Conservation (phyloP, 192 early-diverging fungal genomes). For the Linnemannia exigua region DNA sequence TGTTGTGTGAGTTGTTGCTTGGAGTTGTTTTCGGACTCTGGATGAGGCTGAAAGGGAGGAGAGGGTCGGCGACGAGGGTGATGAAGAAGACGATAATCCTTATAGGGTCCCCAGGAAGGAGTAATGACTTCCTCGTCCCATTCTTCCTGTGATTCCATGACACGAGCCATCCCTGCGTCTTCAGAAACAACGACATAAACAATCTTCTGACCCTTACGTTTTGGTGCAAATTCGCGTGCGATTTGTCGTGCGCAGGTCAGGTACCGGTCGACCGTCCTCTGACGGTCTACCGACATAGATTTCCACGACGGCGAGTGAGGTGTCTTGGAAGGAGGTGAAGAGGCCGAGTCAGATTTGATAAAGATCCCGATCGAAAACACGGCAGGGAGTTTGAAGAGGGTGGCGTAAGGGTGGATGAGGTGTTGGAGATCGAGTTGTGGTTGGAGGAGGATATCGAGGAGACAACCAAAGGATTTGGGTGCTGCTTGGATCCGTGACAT, state of each 20-base stretch:
- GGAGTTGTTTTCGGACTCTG: background rate
- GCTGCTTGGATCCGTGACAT: conserved; percentile 10
- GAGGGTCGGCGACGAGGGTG: no score
- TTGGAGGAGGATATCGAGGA: conserved; percentile 33
- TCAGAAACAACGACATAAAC: conserved; percentile 33
- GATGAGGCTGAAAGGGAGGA: no score
- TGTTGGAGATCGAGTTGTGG: conserved; percentile 18
- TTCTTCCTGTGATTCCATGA: conserved; percentile 36
- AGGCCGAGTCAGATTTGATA: conserved; percentile 2
- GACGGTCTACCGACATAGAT: conserved; percentile 2
- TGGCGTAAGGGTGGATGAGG: conserved; percentile 36
- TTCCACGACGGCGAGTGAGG: background rate
- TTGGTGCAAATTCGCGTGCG: conserved; percentile 36
- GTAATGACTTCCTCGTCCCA: conserved; percentile 40
- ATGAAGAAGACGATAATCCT: background rate
- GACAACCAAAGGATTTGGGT: conserved; percentile 36
- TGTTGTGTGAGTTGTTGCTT: conserved; percentile 7
- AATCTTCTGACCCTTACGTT: conserved; percentile 36
- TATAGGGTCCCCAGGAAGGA: conserved; percentile 11
- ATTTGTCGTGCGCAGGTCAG: conserved; percentile 38
- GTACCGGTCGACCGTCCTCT: conserved; percentile 8
- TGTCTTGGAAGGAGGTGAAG: background rate
- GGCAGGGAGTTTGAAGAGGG: conserved; percentile 29
- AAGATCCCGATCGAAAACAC: conserved; percentile 29
- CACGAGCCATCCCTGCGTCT: conserved; percentile 9